Percentiles rank a stretch among this genome's conserved stretches.
Conservation (phyloP, 139 green algal genomes). For the Microglena sp. region DNA sequence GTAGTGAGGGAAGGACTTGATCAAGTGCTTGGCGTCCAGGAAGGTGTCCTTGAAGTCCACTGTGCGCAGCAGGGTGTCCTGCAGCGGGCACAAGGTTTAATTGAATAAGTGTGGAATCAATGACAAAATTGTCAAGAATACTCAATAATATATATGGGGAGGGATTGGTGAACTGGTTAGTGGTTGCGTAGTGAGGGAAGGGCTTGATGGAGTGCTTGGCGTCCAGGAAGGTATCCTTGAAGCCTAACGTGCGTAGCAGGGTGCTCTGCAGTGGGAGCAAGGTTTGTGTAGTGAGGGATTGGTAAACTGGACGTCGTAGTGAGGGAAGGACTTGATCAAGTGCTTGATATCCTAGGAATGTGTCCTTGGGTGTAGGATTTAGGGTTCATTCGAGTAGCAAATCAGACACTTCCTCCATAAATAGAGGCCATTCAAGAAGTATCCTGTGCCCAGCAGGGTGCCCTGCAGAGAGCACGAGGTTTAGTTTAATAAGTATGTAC, state of each 20-base stretch:
- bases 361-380: no score
- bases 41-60: slow-evolving; percentile 93
- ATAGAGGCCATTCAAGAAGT: slow-evolving; percentile 93
- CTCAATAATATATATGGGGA: no score
- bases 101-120: neutral
- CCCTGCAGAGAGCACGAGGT: no score
- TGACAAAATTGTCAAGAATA: no score
- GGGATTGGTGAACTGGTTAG: no score
- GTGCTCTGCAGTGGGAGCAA: no score
- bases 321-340: slow-evolving; percentile 75
- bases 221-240: slow-evolving; percentile 91
- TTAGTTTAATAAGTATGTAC: neutral
- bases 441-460: slow-evolving; percentile 53
- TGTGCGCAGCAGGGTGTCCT: slow-evolving; percentile 37
- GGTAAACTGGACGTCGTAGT: slow-evolving; percentile 59
- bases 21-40: slow-evolving; percentile 78
- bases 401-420: no score
- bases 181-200: slow-evolving; percentile 77
- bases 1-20: slow-evolving; percentile 72
- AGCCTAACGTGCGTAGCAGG: slow-evolving; percentile 68
- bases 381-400: no score
- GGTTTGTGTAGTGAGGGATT: no score
- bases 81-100: no score
- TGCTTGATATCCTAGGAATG: slow-evolving; percentile 79
- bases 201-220: slow-evolving; percentile 67